Evolutionary conservation across 371 early-diverging fungal genomes (phyloP), one percentile per base, ranked within the genome.

Genomic region (Basidiobolus meristosporus): DNA sequence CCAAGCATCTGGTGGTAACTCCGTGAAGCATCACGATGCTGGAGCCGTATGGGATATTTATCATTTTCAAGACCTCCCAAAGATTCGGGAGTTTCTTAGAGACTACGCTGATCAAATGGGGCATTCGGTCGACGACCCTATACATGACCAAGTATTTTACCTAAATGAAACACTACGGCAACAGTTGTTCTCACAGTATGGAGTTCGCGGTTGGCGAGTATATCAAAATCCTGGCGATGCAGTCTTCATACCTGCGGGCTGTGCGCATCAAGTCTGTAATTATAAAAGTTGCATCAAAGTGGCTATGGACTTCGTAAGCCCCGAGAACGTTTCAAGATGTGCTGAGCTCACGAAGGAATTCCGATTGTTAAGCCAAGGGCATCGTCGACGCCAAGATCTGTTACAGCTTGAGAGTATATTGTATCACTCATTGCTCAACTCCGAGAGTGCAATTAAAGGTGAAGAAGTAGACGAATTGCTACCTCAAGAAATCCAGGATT

Each of bases 181-280:
- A 6, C 39, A 43, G 14, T 50, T 85, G 9, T 48, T 38, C 29
- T 19, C 42, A 16, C 36, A 46, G 21, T 42, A 59, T 10, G 68
- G 67, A 0, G 59, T 69, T 0, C 36, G 29, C 1, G 54, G 61
- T 3, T 73, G 60, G 55, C 59, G 66, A 6, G 46, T 85, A 1
- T 53, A 61, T 37, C 77, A 79, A 45, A 62, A 62, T 28, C 52
- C 62, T 0, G 79, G 79, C 9, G 80, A 82, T 43, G 70, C 77
- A 0, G 69, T 85, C 6, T 73, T 72, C 58, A 64, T 84, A 1
- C 85, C 82, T 0, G 81, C 80, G 0, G 85, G 85, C 1, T 70
- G 72, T 29, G 68, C 77, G 0, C 74, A 78, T 40, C 85, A 84
- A 53, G 85, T 78, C 2, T 56, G 62, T 36, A 82, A 74, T 46